Base-by-base conservation (phyloP, 306 rosid species). In the Oemleria cerasiformis region DNA sequence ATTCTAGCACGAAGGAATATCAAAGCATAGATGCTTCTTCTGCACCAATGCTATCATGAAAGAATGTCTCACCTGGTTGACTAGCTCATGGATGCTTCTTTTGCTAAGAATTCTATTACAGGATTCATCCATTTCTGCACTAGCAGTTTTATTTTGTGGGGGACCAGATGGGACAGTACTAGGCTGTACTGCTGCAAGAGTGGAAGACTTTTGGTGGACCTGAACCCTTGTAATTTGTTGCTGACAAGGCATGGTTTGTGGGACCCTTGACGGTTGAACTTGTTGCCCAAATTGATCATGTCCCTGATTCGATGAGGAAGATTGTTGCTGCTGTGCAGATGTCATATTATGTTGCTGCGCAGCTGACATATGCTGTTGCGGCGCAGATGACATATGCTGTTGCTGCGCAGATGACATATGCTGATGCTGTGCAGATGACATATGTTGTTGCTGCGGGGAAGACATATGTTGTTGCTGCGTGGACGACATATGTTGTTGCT, bases 21-120 rank as follows among this genome's bases (percentile, higher is more conserved):
- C 44, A 49, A 44, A 17, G 58, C 21, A 57, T 30, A 30, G 36
- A 30, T 30, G 36, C 36, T 30, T 30, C 36, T 30, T 30, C 36
- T 30, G 36, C 2, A 30, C 36, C 36, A 30, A 30, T 30, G 36
- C 3, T 30, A 30, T 19, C 54, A 55, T 65, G 25, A 55, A 5
- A 23, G 68, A 77, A 74, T 65, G 62, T 59, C 63, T 64, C 59
- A 83, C 99, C 89, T 94, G 97, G 84, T 56, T 86, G 78, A 91
- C 92, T 25, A 94, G 88, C 81, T 91, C 96, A 49, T 84, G 89
- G 75, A 94, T 89, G 75, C 86, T 94, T 87, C 99, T 86, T 88
- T 94, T 91, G 82, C 97, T 79, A 82, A 94, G 92, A 82, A 94
- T 81, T 63, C 92, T 87, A 73, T 78, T 84, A 75, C 82, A 81